Percentiles rank a stretch among this genome's conserved stretches.
These are phyloP conservation scores for Pestalotiopsis fici DNA, from an alignment of 2,329 filamentous ascomycete species.

Conservation along the genomic window DNA sequence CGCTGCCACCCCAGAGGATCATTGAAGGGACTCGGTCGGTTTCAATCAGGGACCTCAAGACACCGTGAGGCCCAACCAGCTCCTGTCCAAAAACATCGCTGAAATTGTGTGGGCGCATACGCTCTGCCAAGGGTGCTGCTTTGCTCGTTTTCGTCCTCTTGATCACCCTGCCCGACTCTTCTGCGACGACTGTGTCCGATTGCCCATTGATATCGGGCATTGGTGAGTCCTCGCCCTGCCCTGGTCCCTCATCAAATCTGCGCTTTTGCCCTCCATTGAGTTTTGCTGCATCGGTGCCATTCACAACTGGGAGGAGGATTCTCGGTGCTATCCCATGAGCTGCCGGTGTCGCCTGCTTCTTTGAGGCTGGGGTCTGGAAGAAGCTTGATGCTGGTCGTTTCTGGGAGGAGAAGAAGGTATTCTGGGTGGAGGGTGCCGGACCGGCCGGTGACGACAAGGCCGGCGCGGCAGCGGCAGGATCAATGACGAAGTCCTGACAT, in stretches of 20 bases:
- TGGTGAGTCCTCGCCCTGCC: conserved; percentile 29
- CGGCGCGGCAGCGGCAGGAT: conserved; percentile 34
- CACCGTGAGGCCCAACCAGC: conserved; percentile 80
- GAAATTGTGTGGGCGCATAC: conserved; percentile 83
- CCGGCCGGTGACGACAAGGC: conserved; percentile 33
- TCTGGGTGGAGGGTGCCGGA: conserved; percentile 34
- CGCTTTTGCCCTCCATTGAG: conserved; percentile 47
- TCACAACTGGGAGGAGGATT: conserved; percentile 32
- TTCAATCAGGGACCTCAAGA: conserved; percentile 84
- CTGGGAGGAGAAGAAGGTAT: conserved; percentile 38
- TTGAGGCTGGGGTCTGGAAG: conserved; percentile 63
- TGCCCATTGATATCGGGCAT: conserved; percentile 22
- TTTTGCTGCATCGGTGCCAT: conserved; percentile 29
- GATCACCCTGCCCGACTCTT: conserved; percentile 39
- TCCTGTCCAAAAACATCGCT: conserved; percentile 92
- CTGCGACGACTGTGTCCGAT: conserved; percentile 17
- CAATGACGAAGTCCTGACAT: conserved; percentile 69
- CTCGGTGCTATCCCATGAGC: conserved; percentile 24
- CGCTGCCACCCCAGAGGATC: conserved; percentile 87
- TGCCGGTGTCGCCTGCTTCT: conserved; percentile 44
- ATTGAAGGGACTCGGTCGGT: conserved; percentile 86
- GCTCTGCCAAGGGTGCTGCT: conserved; percentile 84
- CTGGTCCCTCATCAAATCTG: conserved; percentile 56
- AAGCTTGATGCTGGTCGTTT: conserved; percentile 60
- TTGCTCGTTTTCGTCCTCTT: conserved; percentile 72